phyloP scores from a whole-genome alignment of 2,329 filamentous ascomycete species.

The Aspergillus sp. region DNA sequence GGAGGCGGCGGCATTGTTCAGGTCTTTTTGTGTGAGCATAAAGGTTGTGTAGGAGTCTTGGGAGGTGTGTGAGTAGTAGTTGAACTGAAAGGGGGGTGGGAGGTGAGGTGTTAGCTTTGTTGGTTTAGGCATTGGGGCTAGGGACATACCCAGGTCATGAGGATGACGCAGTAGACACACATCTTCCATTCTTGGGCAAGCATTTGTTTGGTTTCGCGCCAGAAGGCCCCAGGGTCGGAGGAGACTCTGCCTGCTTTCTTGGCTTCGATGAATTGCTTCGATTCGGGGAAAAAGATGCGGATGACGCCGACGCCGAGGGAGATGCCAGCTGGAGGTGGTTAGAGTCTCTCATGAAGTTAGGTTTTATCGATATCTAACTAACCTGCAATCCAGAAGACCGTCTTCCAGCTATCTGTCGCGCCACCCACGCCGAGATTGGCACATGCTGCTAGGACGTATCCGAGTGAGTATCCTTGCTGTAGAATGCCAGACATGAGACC shows the following conservation, averaged over 20 bases:
- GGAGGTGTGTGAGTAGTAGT: slow-evolving; percentile 74
- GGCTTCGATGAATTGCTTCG: slow-evolving; percentile 71
- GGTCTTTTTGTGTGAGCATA: slow-evolving; percentile 71
- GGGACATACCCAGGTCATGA: slow-evolving; percentile 66
- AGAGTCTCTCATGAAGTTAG: neutral
- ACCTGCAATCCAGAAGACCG: slow-evolving; percentile 69
- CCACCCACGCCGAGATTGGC: slow-evolving; percentile 72
- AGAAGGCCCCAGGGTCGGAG: slow-evolving; percentile 57
- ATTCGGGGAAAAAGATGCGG: slow-evolving; percentile 70
- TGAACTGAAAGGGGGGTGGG: slow-evolving; percentile 46
- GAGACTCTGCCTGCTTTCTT: slow-evolving; percentile 60
- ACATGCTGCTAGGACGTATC: slow-evolving; percentile 72
- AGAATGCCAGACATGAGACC: slow-evolving; percentile 81
- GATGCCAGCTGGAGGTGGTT: slow-evolving; percentile 27
- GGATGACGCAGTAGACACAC: slow-evolving; percentile 72
- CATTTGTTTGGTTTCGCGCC: slow-evolving; percentile 69
- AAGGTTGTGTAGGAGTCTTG: slow-evolving; percentile 83
- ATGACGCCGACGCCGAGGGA: slow-evolving; percentile 62
- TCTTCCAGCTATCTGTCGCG: slow-evolving; percentile 63
- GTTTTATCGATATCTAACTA: slow-evolving; percentile 21
- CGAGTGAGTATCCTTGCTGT: slow-evolving; percentile 79
- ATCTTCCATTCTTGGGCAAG: slow-evolving; percentile 71
- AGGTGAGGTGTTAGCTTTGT: neutral
- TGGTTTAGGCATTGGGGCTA: neutral
- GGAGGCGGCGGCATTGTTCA: slow-evolving; percentile 63